Percentiles rank a stretch among this genome's conserved stretches.
These are phyloP conservation scores for Phlyctochytrium planicorne DNA, from an alignment of 192 early-diverging fungal species.

Conservation along the genomic window DNA sequence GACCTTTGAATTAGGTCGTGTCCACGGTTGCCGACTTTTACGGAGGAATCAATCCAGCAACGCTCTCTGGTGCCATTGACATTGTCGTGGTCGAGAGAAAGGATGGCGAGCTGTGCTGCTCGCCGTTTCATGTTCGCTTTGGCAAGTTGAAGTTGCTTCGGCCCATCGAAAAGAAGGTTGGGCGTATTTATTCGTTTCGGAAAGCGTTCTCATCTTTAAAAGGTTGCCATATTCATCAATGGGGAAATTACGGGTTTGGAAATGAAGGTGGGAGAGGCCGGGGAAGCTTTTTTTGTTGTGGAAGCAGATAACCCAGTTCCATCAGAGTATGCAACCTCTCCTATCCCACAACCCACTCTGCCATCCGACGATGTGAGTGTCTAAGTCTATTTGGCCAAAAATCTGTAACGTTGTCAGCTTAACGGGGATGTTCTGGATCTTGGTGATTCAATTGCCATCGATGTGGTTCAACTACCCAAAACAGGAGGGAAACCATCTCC, in stretches of 20 bases:
- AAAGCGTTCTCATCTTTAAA: neutral
- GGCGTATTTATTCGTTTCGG: neutral
- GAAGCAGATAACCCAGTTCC: conserved; percentile 77
- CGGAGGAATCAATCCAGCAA: conserved; percentile 95
- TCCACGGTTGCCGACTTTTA: conserved; percentile 82
- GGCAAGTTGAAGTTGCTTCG: conserved; percentile 90
- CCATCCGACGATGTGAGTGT: conserved; percentile 2
- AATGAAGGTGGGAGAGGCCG: conserved; percentile 98
- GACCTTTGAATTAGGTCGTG: too few relatives aligned
- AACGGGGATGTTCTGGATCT: conserved; percentile 34
- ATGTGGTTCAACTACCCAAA: neutral
- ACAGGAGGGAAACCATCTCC: neutral
- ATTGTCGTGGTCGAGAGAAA: conserved; percentile 89
- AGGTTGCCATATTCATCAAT: conserved; percentile 87
- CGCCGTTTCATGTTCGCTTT: conserved; percentile 98
- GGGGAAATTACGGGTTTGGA: conserved; percentile 62
- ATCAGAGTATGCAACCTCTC: conserved; percentile 90
- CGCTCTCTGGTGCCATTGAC: conserved; percentile 96
- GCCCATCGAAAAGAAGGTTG: conserved; percentile 88
- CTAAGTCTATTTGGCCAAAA: neutral
- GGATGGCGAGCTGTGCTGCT: conserved; percentile 82
- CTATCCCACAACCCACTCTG: conserved; percentile 47
- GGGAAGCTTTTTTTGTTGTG: conserved; percentile 97
- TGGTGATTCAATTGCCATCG: conserved; percentile 20
- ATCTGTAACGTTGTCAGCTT: conserved; percentile 7